Evolutionary conservation across 345 rosid species (phyloP), one percentile per base, ranked within the genome.

Genomic region (Streptanthus diversifolius): DNA sequence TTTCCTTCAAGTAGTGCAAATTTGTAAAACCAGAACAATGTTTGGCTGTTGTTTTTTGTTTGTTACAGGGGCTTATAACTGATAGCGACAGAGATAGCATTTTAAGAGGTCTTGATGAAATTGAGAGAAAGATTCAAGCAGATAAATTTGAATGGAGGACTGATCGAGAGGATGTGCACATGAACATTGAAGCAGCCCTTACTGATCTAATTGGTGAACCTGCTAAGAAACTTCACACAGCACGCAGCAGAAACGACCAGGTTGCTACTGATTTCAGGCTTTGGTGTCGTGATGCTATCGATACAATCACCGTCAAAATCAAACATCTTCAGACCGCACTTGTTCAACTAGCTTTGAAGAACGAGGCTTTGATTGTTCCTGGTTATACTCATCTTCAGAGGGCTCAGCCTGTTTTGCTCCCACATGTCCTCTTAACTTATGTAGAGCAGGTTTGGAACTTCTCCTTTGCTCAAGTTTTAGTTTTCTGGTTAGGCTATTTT

Each of bases 161-260:
- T 44, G 98, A 90, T 71, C 57, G 97, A 77, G 99, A 95, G 77
- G 96, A 95, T 81, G 99, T 90, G 30, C 99, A 91, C 71, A 90
- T 95, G 99, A 95, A 95, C 81, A 88, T 95, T 63, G 97, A 95
- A 80, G 99, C 96, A 17, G 88, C 97, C 0, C 86, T 95, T 19
- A 95, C 90, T 63, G 98, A 95, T 85, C 47, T 91, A 73, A 87
- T 91, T 45, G 99, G 98, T n/a, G 98, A 91, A 36, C 96, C 99
- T 56, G 99, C 98, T 3, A 95, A 95, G 85, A 95, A 90, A 66
- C 97, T 95, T 15, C 98, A 95, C 80, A 91, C 98, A 1, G 98
- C 99, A 53, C 72, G 97, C 17, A 95, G 96, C 74, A 80, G 95
- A 68, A 95, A 95, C 19, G 97, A 95, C 62, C 99, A 88, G 70